Evolutionary conservation across 805 yeast species (phyloP).

Genomic region (Pichia gijzeniarum): DNA sequence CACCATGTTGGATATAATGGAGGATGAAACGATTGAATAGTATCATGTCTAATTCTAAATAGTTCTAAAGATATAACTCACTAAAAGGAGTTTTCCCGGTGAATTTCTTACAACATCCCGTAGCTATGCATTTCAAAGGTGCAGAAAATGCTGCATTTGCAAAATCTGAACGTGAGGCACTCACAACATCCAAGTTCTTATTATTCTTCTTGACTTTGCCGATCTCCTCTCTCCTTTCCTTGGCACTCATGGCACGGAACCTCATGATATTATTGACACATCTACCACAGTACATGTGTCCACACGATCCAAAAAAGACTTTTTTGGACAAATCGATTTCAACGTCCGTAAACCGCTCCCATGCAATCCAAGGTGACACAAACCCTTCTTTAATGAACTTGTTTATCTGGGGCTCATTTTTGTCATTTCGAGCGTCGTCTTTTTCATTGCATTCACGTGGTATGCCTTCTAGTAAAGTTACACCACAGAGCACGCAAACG

Average conservation of each 20-base stretch:
- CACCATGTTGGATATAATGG: too few species aligned
- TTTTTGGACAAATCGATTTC: constrained; percentile 61
- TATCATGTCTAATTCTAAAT: too few species aligned
- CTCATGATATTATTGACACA: constrained; percentile 64
- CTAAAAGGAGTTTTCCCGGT: constrained; percentile 45
- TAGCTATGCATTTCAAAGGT: constrained; percentile 53
- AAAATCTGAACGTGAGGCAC: constrained; percentile 25
- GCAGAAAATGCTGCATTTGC: constrained; percentile 42
- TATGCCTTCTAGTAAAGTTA: constrained; percentile 65
- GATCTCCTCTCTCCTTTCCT: constrained; percentile 10
- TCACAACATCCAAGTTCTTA: constrained; percentile 13
- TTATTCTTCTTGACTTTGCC: constrained; percentile 19
- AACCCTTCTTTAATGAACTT: constrained; percentile 24
- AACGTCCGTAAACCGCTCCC: constrained; percentile 39
- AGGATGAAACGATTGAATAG: too few species aligned
- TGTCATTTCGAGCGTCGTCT: constrained; percentile 25
- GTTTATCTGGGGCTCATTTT: constrained; percentile 16
- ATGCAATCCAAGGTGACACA: constrained; percentile 62
- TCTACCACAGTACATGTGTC: constrained; percentile 82
- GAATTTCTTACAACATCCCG: constrained; percentile 39
- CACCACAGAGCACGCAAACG: constrained; percentile 66
- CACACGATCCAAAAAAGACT: constrained; percentile 64
- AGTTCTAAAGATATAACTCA: constrained; percentile 36
- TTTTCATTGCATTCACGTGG: constrained; percentile 33
- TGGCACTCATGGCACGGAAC: constrained; percentile 7